phyloP scores from a whole-genome alignment of 2,329 filamentous ascomycete species.

The Parascedosporium putredinis region DNA sequence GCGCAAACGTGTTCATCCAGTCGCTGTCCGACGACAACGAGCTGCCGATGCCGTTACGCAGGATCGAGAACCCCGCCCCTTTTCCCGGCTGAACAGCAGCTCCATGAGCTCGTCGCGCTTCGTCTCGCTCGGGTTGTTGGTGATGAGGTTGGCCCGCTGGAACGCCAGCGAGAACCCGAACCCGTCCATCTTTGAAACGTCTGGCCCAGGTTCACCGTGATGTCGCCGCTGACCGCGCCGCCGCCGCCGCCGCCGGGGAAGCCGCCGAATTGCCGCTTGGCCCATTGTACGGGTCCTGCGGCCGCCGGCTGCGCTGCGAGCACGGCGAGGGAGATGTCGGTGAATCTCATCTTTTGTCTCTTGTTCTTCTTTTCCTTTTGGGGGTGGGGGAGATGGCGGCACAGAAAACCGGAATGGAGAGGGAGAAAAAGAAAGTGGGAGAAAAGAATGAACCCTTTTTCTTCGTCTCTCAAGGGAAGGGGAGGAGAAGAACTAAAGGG shows the following conservation, averaged over 20 bases:
- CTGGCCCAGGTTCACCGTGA: conserved; percentile 19
- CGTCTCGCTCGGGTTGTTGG: conserved; percentile 12
- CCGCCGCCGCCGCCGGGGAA: conserved; percentile 4
- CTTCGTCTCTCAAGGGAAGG: no score
- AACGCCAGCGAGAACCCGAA: conserved; percentile 41
- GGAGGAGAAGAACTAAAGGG: no score
- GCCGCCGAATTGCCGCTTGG: conserved; percentile 7
- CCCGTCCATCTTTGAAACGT: conserved; percentile 30
- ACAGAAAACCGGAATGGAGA: no score
- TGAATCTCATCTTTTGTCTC: conserved; percentile 6
- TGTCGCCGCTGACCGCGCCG: conserved; percentile 14
- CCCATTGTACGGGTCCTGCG: conserved; percentile 3
- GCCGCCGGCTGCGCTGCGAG: neutral
- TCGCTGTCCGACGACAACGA: conserved; percentile 24
- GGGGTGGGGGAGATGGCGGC: neutral
- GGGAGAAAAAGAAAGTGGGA: neutral
- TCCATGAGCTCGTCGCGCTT: conserved; percentile 28
- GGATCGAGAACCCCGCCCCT: conserved; percentile 38
- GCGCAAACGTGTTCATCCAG: conserved; percentile 17
- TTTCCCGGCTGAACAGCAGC: conserved; percentile 31
- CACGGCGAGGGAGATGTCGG: conserved; percentile 1
- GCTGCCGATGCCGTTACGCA: conserved; percentile 38
- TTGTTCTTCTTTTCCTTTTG: neutral
- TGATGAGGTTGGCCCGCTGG: conserved; percentile 19
- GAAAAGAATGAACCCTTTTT: neutral